Base-by-base conservation (phyloP, 1,139 yeast genomes). In the Hansenula sp. region DNA sequence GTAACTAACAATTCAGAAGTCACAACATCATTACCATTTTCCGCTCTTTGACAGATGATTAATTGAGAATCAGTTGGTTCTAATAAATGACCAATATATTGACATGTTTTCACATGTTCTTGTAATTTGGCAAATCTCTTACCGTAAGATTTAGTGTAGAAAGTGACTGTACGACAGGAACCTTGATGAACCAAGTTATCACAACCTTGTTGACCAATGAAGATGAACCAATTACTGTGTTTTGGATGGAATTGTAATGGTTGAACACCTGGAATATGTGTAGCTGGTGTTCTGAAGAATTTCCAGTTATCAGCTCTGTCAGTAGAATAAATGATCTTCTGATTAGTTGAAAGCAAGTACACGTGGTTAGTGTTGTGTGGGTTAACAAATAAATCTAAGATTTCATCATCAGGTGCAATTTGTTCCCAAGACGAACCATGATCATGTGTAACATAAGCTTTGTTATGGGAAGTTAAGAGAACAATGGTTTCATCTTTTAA, bases 291-390 rank as follows among this genome's bases (percentile, higher is more conserved):
- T 28, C 67, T 55, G 37, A 68, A 56, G 35, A 60, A 62, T 7
- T 53, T 52, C 58, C 86, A 87, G 1, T 72, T 61, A 45, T 68
- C 72, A 17, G 86, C 97, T 26, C 95, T 81, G 60, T 90, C 85
- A 6, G 61, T 57, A 1, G 96, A 82, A 26, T 73, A 63, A 50
- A 73, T 81, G 17, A 89, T 65, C 22, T 64, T 63, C 17, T 74
- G 71, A 9, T 69, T 59, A 3, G 70, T 64, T 1, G 92, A 77
- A 29, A 82, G 61, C 43, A 87, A 66, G 46, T 83, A 77, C 6
- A 87, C 79, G 31, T 77, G 75, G 37, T 86, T 81, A 8, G 82
- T 74, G 53, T 75, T 73, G 48, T 70, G 71, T 8, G 78, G 75
- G 40, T 92, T 92, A 39, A 79, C 74, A 37, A 69, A 68, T 33